Base-by-base conservation (phyloP, 2,329 filamentous ascomycete genomes). In the Trichophyton schoenleinii region DNA sequence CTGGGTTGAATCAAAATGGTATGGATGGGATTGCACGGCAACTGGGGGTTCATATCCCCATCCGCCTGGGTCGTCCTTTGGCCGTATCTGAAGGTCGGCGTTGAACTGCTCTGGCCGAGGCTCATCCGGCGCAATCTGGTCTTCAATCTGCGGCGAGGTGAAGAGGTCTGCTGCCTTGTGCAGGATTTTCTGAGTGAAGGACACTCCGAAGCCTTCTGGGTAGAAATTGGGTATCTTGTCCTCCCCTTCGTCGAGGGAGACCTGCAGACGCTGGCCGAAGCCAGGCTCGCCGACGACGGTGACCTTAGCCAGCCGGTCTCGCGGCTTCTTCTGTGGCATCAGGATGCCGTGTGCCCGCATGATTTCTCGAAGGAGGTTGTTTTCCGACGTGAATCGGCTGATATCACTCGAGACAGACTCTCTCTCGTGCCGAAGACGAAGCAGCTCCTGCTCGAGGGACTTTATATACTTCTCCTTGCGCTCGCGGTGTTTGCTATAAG, bases 391-490 rank as follows among this genome's bases (percentile, higher is more conserved):
- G 53, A 66, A 42, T n/a, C 62, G 58, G 18, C 62, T 58, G 31
- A 59, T 65, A 22, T 66, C 64, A 46, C 48, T 49, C 28, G 57
- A 57, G 18, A 64, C 36, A n/a, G 60, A 62, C 25, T 66, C 63
- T 60, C 67, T 65, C 58, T 67, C 65, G 46, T 68, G 64, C 9
- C 68, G 68, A 28, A 71, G 62, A 3, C 64, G 64, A 31, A 65
- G 64, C 7, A 70, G 65, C 62, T 70, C 67, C 15, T 63, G 58
- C 59, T 71, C 69, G 9, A 71, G 64, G 13, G 66, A 65, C 60
- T 69, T 69, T 58, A 71, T 64, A 62, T 71, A 71, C 38, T 65
- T 67, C 55, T 70, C 69, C 64, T 68, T 71, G 48, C 69, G 64
- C 59, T 69, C 68, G 57, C 69, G 69, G 62, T 71, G 69, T 22